Conservation (phyloP, 208 protist species). For the Balamuthia mandrillaris region DNA sequence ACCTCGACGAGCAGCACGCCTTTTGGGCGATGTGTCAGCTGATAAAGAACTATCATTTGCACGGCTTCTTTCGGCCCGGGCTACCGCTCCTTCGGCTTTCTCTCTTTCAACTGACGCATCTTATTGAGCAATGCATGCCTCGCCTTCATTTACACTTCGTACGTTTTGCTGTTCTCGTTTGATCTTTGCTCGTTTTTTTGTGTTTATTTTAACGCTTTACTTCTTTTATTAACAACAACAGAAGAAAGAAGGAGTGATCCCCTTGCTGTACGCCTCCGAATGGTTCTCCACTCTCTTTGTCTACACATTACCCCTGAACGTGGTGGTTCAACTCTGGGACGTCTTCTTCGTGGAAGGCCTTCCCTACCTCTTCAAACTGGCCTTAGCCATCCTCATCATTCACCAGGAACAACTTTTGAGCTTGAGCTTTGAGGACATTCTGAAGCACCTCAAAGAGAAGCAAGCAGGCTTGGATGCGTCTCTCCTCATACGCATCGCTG, state of each 20-base stretch:
- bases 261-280: not conserved
- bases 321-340: not conserved
- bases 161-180: not conserved
- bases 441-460: not conserved
- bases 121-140: too few relatives aligned
- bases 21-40: conserved; percentile 19
- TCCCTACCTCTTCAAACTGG: conserved; percentile 1
- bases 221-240: not conserved
- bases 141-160: too few relatives aligned
- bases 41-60: conserved; percentile 2
- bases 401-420: not conserved
- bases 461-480: not conserved
- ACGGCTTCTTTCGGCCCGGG: not conserved
- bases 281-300: conserved; percentile 12
- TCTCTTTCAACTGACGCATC: not conserved
- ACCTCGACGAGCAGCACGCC: not conserved
- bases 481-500: not conserved
- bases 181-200: not conserved
- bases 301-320: not conserved
- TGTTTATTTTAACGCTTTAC: not conserved
- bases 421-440: not conserved
- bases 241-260: not conserved
- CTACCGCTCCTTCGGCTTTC: not conserved
- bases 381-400: not conserved
- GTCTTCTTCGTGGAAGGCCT: not conserved